Evolutionary conservation across 192 early-diverging fungal genomes (phyloP), one percentile per base, ranked within the genome.

Genomic region (Phlyctochytrium arcticum): DNA sequence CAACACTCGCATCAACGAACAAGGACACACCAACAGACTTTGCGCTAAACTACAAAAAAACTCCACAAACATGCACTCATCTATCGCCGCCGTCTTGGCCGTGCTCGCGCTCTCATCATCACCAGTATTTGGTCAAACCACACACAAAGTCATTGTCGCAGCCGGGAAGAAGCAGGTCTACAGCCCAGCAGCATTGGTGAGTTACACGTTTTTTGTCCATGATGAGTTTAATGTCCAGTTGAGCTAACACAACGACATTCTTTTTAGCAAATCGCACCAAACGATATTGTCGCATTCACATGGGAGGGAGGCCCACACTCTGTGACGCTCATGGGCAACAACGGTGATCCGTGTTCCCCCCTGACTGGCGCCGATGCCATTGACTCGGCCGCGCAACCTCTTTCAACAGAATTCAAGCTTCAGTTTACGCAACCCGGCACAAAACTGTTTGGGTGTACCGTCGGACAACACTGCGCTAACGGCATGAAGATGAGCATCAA

Each of bases 281-380:
- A 54, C 17, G 64, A 66, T 54, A 4, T 24, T 27, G 54, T 66
- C 54, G 6, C 27, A 10, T 66, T 66, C 64, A 66, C 53, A 30
- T 66, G 64, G 64, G 54, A 17, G 2, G 64, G 64, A 6, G 64
- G 64, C n/a, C 64, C 64, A 33, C 64, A 66, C 64, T 57, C 64
- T 10, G 64, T 66, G 24, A 66, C 64, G 0, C 64, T 57, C 39
- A 56, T 55, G 54, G 64, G 64, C 19, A 17, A 44, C n/a, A 48
- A 57, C 54, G 44, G 4, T 39, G 64, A 55, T 26, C 39, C 51
- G 9, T 66, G 64, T 54, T 24, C 7, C 4, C 15, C 26, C 21
- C 61, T 63, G 7, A 7, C 36, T 15, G 53, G 42, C 6, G 2
- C 21, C 15, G 21, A 2, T 21, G 53, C 36, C 33, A 48, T 66